phyloP scores from a whole-genome alignment of 257 asterid species.

The Apocynum venetum region DNA sequence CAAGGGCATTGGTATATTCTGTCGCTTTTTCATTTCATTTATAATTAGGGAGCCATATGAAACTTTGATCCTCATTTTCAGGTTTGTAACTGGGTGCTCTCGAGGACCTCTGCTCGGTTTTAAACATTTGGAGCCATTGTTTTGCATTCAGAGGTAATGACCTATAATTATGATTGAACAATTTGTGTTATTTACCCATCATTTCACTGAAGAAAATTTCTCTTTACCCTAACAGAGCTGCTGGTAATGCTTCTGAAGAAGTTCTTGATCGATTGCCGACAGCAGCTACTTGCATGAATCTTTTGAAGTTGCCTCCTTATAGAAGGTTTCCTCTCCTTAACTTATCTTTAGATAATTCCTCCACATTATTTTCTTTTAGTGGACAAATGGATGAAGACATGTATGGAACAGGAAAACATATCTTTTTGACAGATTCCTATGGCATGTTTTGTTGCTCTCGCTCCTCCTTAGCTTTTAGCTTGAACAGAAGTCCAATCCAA shows the following conservation, averaged over 20 bases:
- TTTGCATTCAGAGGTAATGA: slow-evolving; percentile 83
- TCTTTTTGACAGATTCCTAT: neutral
- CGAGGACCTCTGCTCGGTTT: slow-evolving; percentile 99
- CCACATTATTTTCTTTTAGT: neutral
- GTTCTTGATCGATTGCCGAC: slow-evolving; percentile 89
- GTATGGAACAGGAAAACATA: too few species aligned
- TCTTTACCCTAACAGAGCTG: slow-evolving; percentile 50
- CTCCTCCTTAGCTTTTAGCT: too few species aligned
- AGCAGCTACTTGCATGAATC: slow-evolving; percentile 99
- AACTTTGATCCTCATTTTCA: slow-evolving; percentile 21
- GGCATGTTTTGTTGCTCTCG: too few species aligned
- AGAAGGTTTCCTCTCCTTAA: slow-evolving; percentile 52
- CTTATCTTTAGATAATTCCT: neutral
- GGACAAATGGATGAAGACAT: neutral
- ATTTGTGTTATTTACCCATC: neutral
- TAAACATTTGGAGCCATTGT: slow-evolving; percentile 80
- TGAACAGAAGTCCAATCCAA: too few species aligned
- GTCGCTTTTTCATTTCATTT: slow-evolving; percentile 1
- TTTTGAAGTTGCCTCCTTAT: slow-evolving; percentile 94
- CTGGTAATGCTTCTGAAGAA: slow-evolving; percentile 87
- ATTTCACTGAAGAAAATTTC: neutral
- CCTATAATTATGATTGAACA: neutral
- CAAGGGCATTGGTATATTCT: neutral
- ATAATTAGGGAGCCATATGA: neutral
- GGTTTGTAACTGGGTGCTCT: slow-evolving; percentile 97